phyloP scores from a whole-genome alignment of 257 asterid genomes.

The Forsythia suspensa region DNA sequence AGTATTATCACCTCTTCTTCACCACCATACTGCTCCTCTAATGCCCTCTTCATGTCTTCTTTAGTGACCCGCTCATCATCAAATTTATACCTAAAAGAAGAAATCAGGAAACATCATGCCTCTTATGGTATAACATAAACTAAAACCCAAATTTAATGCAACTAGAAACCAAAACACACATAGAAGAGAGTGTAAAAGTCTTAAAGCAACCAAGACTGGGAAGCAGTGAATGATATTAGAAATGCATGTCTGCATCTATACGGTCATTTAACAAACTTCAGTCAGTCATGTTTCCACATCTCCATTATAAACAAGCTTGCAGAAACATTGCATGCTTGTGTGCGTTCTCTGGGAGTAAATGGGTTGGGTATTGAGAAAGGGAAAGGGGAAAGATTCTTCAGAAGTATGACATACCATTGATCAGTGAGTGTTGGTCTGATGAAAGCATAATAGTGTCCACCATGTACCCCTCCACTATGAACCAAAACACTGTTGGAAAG shows the following conservation, averaged over 20 bases:
- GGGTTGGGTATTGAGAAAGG: background rate
- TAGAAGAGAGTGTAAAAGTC: background rate
- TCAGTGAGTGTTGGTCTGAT: constrained; percentile 92
- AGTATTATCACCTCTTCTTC: constrained; percentile 56
- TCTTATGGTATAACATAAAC: background rate
- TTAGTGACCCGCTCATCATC: constrained; percentile 73
- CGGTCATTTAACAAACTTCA: background rate
- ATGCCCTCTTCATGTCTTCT: constrained; percentile 58
- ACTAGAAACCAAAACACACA: background rate
- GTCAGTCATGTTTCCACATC: background rate
- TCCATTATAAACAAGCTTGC: background rate
- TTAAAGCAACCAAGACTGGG: background rate
- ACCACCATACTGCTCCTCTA: constrained; percentile 77
- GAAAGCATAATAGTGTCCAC: constrained; percentile 96
- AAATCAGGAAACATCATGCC: constrained; percentile 4
- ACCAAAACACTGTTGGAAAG: constrained; percentile 83
- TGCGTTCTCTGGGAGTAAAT: background rate
- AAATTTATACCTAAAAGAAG: constrained; percentile 55
- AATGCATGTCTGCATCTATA: background rate
- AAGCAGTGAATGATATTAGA: background rate
- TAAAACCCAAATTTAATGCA: background rate
- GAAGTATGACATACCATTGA: constrained; percentile 56
- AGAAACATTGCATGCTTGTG: background rate
- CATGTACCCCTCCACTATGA: constrained; percentile 96
- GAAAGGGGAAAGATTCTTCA: background rate